A percentile compares a stretch with the other conserved stretches of the same genome.
These are phyloP conservation scores for Tuber umbilicatum DNA, from an alignment of 495 filamentous ascomycete species.

Conservation along the genomic window DNA sequence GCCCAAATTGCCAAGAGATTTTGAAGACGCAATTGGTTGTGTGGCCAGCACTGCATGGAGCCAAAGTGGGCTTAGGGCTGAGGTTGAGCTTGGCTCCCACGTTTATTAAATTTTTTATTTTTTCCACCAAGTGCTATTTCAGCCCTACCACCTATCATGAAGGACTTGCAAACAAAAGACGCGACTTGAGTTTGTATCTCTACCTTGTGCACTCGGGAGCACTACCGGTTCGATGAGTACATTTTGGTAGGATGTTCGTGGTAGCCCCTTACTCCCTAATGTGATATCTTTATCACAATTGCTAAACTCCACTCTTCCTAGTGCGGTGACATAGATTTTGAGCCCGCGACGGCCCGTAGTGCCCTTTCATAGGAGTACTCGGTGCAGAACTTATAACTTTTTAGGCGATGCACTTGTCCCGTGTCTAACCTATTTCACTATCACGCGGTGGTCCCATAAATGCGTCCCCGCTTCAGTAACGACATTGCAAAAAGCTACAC, in stretches of 20 bases:
- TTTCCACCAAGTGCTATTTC: background rate
- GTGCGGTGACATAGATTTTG: no score
- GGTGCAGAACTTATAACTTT: no score
- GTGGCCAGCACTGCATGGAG: background rate
- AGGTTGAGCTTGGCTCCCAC: background rate
- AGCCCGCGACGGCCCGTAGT: no score
- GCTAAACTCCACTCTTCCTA: background rate
- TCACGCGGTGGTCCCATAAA: background rate
- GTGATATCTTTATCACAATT: background rate
- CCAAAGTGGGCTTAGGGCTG: background rate
- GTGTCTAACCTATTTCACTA: background rate
- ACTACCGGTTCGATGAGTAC: background rate
- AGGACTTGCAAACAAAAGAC: background rate
- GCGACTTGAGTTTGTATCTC: background rate
- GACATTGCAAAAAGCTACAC: background rate
- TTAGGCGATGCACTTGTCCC: background rate
- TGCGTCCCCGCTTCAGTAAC: background rate
- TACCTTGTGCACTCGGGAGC: background rate
- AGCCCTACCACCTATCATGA: background rate
- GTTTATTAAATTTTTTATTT: background rate
- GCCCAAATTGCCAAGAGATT: no score
- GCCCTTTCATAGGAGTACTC: no score
- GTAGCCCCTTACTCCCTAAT: background rate
- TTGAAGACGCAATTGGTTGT: background rate
- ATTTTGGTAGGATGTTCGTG: background rate